Evolutionary conservation across 192 early-diverging fungal species (phyloP).

Genomic region (Chytriomyces sp.): DNA sequence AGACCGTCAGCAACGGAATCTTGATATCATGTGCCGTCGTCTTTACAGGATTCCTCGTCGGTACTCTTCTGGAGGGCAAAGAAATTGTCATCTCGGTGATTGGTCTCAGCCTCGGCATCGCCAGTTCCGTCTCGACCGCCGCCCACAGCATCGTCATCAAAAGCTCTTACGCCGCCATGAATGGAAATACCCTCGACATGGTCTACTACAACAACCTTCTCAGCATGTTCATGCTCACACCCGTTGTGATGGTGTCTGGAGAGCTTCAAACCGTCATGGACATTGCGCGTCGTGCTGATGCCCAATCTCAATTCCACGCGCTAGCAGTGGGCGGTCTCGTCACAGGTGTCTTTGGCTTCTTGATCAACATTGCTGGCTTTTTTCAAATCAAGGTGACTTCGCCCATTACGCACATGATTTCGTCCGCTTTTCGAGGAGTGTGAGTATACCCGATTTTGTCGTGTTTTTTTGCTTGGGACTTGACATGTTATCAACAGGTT

Average conservation of each 20-base stretch:
- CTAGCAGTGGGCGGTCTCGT: conserved; percentile 27
- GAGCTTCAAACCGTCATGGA: conserved; percentile 32
- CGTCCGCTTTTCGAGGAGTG: conserved; percentile 63
- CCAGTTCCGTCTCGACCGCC: conserved; percentile 58
- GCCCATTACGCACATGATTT: conserved; percentile 62
- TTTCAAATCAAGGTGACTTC: conserved; percentile 67
- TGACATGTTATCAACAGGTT: not conserved
- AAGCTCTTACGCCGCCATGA: conserved; percentile 44
- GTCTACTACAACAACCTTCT: conserved; percentile 67
- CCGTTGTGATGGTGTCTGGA: conserved; percentile 52
- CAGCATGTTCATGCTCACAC: conserved; percentile 41
- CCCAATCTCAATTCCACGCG: not conserved
- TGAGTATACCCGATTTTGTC: conserved; percentile 34
- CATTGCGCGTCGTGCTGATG: not conserved
- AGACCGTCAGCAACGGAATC: conserved; percentile 40
- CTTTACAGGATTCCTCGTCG: conserved; percentile 56
- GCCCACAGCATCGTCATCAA: conserved; percentile 67
- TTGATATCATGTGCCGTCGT: conserved; percentile 48
- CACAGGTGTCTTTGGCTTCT: conserved; percentile 57
- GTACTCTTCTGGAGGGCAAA: conserved; percentile 41
- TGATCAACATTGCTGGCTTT: conserved; percentile 65
- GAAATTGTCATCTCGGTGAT: not conserved
- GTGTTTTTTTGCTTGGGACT: not conserved
- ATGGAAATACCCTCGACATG: conserved; percentile 55
- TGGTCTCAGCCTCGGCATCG: conserved; percentile 53